Conservation (phyloP, 495 filamentous ascomycete species). For the Niebla homalea region DNA sequence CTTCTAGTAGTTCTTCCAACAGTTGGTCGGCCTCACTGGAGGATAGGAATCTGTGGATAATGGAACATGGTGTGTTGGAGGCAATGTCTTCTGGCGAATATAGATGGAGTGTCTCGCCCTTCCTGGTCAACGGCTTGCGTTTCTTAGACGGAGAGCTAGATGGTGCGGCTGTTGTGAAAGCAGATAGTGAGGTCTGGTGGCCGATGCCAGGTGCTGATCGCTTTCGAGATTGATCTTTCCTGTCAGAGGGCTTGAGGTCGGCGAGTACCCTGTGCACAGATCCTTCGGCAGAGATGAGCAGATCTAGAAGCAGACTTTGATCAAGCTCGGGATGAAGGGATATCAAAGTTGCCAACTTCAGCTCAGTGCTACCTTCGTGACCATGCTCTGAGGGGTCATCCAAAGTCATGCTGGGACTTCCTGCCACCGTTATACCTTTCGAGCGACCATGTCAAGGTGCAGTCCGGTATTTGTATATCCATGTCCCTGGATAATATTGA, state of each 20-base stretch:
- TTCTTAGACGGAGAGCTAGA: conserved; percentile 7
- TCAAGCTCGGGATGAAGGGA: conserved; percentile 56
- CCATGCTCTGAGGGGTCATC: conserved; percentile 9
- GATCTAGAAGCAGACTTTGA: conserved; percentile 58
- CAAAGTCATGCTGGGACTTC: not conserved
- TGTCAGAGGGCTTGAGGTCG: conserved; percentile 30
- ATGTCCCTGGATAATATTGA: not conserved
- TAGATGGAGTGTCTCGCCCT: conserved; percentile 70
- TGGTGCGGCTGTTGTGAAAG: conserved; percentile 1
- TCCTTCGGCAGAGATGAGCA: conserved; percentile 63
- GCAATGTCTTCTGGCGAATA: conserved; percentile 68
- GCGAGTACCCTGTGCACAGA: conserved; percentile 52
- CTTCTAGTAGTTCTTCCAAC: conserved; percentile 59
- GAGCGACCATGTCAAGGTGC: no score
- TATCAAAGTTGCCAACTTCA: conserved; percentile 71
- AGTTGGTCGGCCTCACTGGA: conserved; percentile 54
- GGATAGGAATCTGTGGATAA: conserved; percentile 84
- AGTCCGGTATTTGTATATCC: not conserved
- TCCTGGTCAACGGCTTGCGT: conserved; percentile 45
- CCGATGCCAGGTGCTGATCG: conserved; percentile 25
- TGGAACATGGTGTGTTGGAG: conserved; percentile 69
- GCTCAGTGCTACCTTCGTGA: conserved; percentile 66
- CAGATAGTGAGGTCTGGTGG: conserved; percentile 44
- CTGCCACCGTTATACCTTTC: no score
- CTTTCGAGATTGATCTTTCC: conserved; percentile 20